Evolutionary conservation across 1,139 yeast genomes (phyloP), one percentile per base, ranked within the genome.

Genomic region (Saccharomyces pastorianus): DNA sequence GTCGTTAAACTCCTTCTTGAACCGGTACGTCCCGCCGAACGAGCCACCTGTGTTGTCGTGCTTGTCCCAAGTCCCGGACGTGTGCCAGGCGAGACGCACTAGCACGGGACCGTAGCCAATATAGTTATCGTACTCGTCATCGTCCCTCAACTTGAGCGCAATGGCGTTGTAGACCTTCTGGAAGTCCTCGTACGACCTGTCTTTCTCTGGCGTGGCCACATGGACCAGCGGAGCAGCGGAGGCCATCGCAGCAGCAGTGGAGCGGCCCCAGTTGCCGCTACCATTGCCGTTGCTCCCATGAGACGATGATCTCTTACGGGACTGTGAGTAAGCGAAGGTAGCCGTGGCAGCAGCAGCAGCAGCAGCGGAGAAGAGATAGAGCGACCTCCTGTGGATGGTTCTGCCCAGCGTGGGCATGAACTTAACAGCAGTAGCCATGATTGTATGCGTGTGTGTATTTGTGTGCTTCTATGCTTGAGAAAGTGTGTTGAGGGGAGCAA

Each of bases 1-100:
- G 64, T 86, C 93, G 49, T 70, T 69, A 29, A 79, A 73, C 70
- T 88, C 96, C 55, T 84, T 81, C 46, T 76, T 67, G 66, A 76
- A 83, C 62, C 88, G 76, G 87, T 88, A 87, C 52, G 96, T 85
- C 62, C 96, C 96, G 56, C 86, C 88, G 68, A 71, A 85, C 4
- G 95, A 84, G 41, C 97, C 97, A 61, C 96, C 96, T 9, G 79
- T 65, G 53, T 77, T 73, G 59, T 79, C 79, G 49, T 73, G 67
- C 70, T 79, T 78, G 62, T 81, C 81, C 69, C 75, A 86, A 38
- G 93, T 84, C 53, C 93, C 95, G 42, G 85, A 77, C 7, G 81
- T 63, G 71, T 86, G 95, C 93, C 93, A 86, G 51, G 91, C 85
- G 58, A 85, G 76, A 67, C 95, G 80, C 48, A 81, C 77, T 53